Conservation (phyloP, 805 yeast genomes). For the Kazachstania psychrophila region DNA sequence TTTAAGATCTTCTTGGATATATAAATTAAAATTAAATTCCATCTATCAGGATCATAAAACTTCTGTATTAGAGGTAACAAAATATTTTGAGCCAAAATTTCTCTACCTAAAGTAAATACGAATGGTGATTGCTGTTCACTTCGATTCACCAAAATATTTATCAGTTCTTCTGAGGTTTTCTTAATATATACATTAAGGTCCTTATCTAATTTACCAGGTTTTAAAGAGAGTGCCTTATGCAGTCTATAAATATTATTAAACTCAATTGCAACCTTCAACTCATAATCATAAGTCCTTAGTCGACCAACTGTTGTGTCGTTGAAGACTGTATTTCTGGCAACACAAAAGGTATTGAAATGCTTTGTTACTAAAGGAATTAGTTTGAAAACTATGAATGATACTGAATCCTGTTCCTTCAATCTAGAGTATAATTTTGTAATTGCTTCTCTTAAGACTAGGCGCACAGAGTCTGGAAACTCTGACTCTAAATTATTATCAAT, state of each 20-base stretch:
- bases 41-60: slow-evolving; percentile 64
- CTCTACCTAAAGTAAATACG: slow-evolving; percentile 45
- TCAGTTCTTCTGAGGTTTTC: slow-evolving; percentile 28
- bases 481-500: slow-evolving; percentile 29
- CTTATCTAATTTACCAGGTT: slow-evolving; percentile 27
- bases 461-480: slow-evolving; percentile 35
- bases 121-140: slow-evolving; percentile 38
- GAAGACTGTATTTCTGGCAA: slow-evolving; percentile 31
- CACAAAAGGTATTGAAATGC: slow-evolving; percentile 47
- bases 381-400: slow-evolving; percentile 47
- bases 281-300: too few relatives aligned
- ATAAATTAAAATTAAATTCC: slow-evolving; percentile 56
- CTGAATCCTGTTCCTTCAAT: slow-evolving; percentile 39
- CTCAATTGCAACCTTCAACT: slow-evolving; percentile 35
- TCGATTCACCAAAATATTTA: slow-evolving; percentile 43
- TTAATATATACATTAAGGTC: slow-evolving; percentile 46
- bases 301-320: slow-evolving; percentile 23
- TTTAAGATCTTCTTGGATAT: slow-evolving; percentile 54
- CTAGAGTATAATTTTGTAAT: slow-evolving; percentile 36
- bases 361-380: slow-evolving; percentile 56
- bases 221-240: slow-evolving; percentile 47
- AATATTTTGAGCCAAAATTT: slow-evolving; percentile 52
- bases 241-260: slow-evolving; percentile 34
- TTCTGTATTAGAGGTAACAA: slow-evolving; percentile 42
- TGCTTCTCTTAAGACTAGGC: slow-evolving; percentile 35